These are phyloP conservation scores for Aspergillus cristatus DNA, from an alignment of 495 filamentous ascomycete genomes.

Conservation along the genomic window DNA sequence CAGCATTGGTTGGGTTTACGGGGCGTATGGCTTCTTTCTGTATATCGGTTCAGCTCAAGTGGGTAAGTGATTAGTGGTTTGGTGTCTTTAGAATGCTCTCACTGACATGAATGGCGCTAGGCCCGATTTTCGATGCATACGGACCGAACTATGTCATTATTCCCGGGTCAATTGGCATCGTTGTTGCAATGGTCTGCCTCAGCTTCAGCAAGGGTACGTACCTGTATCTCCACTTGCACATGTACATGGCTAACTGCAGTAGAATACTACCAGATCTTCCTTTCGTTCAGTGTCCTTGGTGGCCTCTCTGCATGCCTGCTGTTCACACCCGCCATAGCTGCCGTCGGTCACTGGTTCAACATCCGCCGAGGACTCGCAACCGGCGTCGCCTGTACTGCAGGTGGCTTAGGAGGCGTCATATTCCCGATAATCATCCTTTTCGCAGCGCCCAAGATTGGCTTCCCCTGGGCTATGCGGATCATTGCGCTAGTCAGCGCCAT, in stretches of 20 bases:
- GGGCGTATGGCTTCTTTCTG: conserved; percentile 53
- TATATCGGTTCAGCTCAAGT: conserved; percentile 39
- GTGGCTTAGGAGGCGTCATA: conserved; percentile 60
- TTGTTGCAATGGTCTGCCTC: conserved; percentile 29
- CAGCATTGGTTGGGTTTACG: conserved; percentile 66
- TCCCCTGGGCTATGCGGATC: conserved; percentile 63
- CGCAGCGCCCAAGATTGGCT: conserved; percentile 54
- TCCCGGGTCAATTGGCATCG: conserved; percentile 21
- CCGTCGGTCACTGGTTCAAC: conserved; percentile 61
- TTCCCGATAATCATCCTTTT: conserved; percentile 63
- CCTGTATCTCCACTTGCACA: conserved; percentile 12
- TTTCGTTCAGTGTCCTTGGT: conserved; percentile 29
- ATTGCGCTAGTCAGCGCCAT: conserved; percentile 55
- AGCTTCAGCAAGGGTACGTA: conserved; percentile 37
- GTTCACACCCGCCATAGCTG: conserved; percentile 54
- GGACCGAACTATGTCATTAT: conserved; percentile 14
- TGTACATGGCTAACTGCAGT: conserved; percentile 17
- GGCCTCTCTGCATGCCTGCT: conserved; percentile 33
- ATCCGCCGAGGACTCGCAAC: conserved; percentile 60
- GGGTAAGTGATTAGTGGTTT: conserved; percentile 10
- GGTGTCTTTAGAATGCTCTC: neutral
- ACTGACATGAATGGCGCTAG: conserved; percentile 1
- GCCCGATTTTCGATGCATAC: conserved; percentile 24
- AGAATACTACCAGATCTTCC: conserved; percentile 37
- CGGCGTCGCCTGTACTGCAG: conserved; percentile 61